Evolutionary conservation across 768 basidiomycete species (phyloP).

Genomic region (Dictyophora rubrovolvata): DNA sequence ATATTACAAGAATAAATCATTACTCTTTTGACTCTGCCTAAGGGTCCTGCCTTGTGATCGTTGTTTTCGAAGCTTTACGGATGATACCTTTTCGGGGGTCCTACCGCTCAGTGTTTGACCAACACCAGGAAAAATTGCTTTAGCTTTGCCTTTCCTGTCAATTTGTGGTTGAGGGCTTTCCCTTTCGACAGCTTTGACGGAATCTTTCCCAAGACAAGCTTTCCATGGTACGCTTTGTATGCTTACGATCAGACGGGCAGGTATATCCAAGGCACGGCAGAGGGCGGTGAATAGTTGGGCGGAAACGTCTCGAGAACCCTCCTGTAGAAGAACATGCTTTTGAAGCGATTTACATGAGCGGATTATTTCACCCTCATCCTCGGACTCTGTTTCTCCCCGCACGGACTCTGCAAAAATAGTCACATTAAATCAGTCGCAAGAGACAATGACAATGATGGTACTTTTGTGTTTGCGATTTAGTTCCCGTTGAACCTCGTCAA

Average conservation of each 20-base stretch:
- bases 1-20: neutral
- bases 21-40: conserved; percentile 9
- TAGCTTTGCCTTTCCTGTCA: conserved; percentile 28
- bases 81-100: conserved; percentile 33
- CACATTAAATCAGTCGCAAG: neutral
- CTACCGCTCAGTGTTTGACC: conserved; percentile 30
- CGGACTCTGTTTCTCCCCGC: conserved; percentile 14
- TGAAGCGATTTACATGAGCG: conserved; percentile 77
- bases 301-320: conserved; percentile 75
- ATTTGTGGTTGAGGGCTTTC: conserved; percentile 18
- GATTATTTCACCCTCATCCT: conserved; percentile 54
- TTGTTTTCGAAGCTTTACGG: conserved; percentile 47
- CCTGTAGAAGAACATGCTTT: conserved; percentile 79
- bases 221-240: conserved; percentile 92
- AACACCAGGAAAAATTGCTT: conserved; percentile 25
- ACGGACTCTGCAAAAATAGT: neutral
- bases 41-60: conserved; percentile 3
- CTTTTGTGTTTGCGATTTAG: conserved; percentile 15
- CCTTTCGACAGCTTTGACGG: conserved; percentile 25
- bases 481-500: conserved; percentile 51
- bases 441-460: conserved; percentile 18
- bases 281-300: conserved; percentile 88
- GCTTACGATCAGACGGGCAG: conserved; percentile 79
- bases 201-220: conserved; percentile 48
- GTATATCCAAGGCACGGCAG: conserved; percentile 77